Conservation (phyloP, 2,329 filamentous ascomycete genomes). For the Juglanconis oblonga region DNA sequence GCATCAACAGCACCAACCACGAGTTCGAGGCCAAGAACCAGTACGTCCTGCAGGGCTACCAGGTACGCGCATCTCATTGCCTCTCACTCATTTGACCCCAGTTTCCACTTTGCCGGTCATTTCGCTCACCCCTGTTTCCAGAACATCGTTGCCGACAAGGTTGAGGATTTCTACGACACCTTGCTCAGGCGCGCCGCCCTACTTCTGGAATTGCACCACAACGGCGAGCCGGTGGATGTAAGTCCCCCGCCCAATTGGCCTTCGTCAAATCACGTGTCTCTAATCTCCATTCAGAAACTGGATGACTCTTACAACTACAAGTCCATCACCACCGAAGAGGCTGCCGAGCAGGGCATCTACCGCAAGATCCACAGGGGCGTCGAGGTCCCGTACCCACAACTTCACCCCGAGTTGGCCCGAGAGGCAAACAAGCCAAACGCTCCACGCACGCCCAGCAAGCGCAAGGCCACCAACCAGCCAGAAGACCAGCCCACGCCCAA, state of each 20-base stretch:
- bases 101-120: neutral
- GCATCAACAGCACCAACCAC: constrained; percentile 19
- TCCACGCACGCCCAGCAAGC: constrained; percentile 39
- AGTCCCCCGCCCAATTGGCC: constrained; percentile 30
- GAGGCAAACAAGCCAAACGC: constrained; percentile 20
- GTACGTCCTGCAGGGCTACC: constrained; percentile 20
- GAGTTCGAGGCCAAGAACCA: constrained; percentile 8
- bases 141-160: constrained; percentile 14
- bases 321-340: constrained; percentile 41
- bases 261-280: constrained; percentile 9
- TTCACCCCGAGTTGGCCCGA: constrained; percentile 34
- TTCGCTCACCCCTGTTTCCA: constrained; percentile 8
- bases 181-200: constrained; percentile 45
- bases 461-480: constrained; percentile 47
- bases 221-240: constrained; percentile 47
- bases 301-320: constrained; percentile 46
- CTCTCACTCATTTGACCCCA: neutral
- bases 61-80: constrained; percentile 19
- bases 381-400: constrained; percentile 40
- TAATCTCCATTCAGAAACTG: constrained; percentile 21
- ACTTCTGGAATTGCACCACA: constrained; percentile 41
- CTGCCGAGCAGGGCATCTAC: constrained; percentile 43
- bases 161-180: constrained; percentile 42
- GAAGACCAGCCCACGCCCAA: constrained; percentile 50
- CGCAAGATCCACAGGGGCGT: constrained; percentile 35